A percentile compares a stretch with the other conserved stretches of the same genome.
Evolutionary conservation across 331 rosid genomes (phyloP).

Genomic region (Pyrus hybrid): DNA sequence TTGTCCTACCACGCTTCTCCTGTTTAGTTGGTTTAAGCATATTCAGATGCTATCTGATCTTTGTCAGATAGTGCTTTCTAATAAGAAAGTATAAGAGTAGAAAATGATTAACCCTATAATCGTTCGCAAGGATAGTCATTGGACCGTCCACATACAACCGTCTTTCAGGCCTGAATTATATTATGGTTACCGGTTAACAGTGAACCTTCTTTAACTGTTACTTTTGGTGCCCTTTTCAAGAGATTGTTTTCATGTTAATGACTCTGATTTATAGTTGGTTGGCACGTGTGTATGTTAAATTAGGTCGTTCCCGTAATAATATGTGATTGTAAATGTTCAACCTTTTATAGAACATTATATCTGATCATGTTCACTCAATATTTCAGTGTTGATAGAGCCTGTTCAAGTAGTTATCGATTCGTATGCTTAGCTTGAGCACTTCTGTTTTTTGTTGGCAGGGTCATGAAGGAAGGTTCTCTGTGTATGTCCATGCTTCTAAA

Average conservation of each 20-base stretch:
- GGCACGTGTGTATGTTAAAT: neutral
- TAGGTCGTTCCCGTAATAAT: neutral
- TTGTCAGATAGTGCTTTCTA: neutral
- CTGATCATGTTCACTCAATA: neutral
- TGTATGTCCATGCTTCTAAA: slow-evolving; percentile 94
- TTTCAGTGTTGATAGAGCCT: neutral
- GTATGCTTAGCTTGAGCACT: slow-evolving; percentile 5
- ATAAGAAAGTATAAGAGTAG: neutral
- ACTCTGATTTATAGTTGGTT: neutral
- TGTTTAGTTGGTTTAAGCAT: neutral
- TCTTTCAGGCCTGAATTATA: neutral
- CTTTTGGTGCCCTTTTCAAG: neutral
- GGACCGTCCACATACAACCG: neutral
- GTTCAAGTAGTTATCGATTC: neutral
- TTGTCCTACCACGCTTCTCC: neutral
- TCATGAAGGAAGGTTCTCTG: slow-evolving; percentile 92
- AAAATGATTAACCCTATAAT: neutral
- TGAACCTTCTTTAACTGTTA: neutral
- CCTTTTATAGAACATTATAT: neutral
- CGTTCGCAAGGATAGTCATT: neutral
- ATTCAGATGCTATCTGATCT: neutral
- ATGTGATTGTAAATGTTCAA: neutral
- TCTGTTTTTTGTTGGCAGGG: slow-evolving; percentile 55
- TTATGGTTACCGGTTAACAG: neutral
- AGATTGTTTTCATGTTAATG: neutral